These are phyloP conservation scores for Mycena vitilis DNA, from an alignment of 768 basidiomycete species.

Conservation along the genomic window DNA sequence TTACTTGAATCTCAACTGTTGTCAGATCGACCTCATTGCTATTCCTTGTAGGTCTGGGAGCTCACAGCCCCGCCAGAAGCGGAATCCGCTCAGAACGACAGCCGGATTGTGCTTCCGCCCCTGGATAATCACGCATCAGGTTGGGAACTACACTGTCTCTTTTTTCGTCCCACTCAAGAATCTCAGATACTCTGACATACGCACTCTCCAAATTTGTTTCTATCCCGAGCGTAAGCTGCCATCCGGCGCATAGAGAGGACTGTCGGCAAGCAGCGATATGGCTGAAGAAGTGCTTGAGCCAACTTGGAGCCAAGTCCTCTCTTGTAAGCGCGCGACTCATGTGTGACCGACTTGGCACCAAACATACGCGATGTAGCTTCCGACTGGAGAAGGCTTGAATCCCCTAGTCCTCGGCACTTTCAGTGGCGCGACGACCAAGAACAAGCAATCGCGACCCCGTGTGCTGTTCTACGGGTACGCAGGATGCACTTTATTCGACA, in stretches of 20 bases:
- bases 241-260: constrained; percentile 76
- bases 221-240: constrained; percentile 86
- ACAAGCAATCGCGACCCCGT: constrained; percentile 69
- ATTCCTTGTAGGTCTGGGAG: constrained; percentile 63
- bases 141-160: constrained; percentile 20
- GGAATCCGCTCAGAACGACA: constrained; percentile 33
- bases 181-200: constrained; percentile 76
- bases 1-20: constrained; percentile 11
- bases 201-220: constrained; percentile 89
- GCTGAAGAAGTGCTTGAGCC: constrained; percentile 87
- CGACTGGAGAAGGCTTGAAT: constrained; percentile 80
- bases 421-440: constrained; percentile 64
- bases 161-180: constrained; percentile 13
- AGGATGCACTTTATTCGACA: not conserved
- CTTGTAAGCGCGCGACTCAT: constrained; percentile 60
- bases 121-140: constrained; percentile 40
- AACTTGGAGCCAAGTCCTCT: constrained; percentile 86
- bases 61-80: constrained; percentile 47
- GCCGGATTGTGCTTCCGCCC: constrained; percentile 33
- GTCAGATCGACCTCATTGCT: not conserved
- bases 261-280: constrained; percentile 96
- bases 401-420: constrained; percentile 94
- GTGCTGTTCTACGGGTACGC: constrained; percentile 91
- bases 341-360: not conserved
- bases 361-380: constrained; percentile 60